phyloP scores from a whole-genome alignment of 345 rosid species.

The Pseudoturritis turrita region DNA sequence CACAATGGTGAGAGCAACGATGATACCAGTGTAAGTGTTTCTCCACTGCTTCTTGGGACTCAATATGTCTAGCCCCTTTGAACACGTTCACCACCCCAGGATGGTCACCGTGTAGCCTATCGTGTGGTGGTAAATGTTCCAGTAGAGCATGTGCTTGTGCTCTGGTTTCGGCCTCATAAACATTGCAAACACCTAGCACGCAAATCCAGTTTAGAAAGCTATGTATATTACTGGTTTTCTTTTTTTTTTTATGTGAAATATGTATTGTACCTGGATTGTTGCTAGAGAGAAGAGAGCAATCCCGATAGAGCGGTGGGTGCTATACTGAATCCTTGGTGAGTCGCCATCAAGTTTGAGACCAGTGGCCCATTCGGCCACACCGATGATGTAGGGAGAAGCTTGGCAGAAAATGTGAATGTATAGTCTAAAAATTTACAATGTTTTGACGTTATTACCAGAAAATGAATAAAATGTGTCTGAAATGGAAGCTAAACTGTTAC shows the following conservation, averaged over 20 bases:
- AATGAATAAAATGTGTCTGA: too few species aligned
- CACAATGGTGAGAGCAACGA: conserved; percentile 26
- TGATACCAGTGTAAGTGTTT: conserved; percentile 51
- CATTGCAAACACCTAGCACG: conserved; percentile 60
- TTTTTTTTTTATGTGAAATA: background rate
- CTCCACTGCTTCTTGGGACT: conserved; percentile 69
- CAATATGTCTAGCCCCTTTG: conserved; percentile 66
- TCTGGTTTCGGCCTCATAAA: conserved; percentile 85
- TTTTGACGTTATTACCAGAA: too few species aligned
- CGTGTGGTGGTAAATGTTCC: conserved; percentile 83
- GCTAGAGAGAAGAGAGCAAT: conserved; percentile 73
- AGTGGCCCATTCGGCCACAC: conserved; percentile 87
- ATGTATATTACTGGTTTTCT: background rate
- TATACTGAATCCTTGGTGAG: conserved; percentile 45
- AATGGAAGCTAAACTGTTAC: too few species aligned
- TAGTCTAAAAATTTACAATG: too few species aligned
- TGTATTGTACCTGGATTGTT: conserved; percentile 64
- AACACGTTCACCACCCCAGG: conserved; percentile 65
- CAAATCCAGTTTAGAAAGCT: background rate
- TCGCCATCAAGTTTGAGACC: conserved; percentile 90
- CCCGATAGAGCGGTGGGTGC: conserved; percentile 65
- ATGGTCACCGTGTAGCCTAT: conserved; percentile 60
- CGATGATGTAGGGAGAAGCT: conserved; percentile 57
- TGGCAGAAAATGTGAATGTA: conserved; percentile 81
- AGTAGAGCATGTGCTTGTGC: conserved; percentile 72